Base-by-base conservation (phyloP, 1,284 basidiomycete species). In the Mycocalia duriaeana region DNA sequence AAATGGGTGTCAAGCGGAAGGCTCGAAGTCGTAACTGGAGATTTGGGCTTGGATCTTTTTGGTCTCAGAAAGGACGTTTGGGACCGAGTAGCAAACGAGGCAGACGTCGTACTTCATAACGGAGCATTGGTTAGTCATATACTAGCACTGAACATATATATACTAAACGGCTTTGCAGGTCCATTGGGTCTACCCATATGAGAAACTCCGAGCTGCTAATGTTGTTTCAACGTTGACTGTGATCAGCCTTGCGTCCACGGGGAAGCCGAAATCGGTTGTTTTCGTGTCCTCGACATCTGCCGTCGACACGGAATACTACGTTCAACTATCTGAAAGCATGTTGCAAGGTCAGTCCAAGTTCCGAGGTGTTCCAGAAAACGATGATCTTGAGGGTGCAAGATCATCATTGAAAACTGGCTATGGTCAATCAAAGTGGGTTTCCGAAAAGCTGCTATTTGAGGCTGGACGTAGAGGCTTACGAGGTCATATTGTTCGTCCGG, bases 131-230 rank as follows among this genome's bases (percentile, higher is more conserved):
- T 93, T 57, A 54, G 86, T 71, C 14, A 18, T 31, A 42, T 16
- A 43, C 23, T 48, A 25, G 39, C 53, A n/a, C 18, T 19, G 25
- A 3, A 23, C 41, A 18, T 36, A 8, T 5, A 3, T 25, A 14
- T 36, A 18, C 45, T 19, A 40, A 34, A 11, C 68, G 94, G 64
- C 91, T 88, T 53, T 51, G 80, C 68, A 91, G 90, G 90, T 99
- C 13, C 96, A 99, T 64, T 99, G 96, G 96, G 92, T 99, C 2
- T 99, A 98, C 67, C 93, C 94, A 0, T 99, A 99, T 69, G 87
- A 92, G 63, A 93, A 88, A 66, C 77, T 99, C 28, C 88, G 94
- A 14, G 77, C 87, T 1, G 82, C 94, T 23, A 99, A 99, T 63
- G 96, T 99, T 11, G 63, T 94, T 3, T 87, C 89, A 0, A 99